A percentile compares a stretch with the other conserved stretches of the same genome.
Conservation (phyloP, 768 basidiomycete genomes). For the Boletus pseudopeckii region DNA sequence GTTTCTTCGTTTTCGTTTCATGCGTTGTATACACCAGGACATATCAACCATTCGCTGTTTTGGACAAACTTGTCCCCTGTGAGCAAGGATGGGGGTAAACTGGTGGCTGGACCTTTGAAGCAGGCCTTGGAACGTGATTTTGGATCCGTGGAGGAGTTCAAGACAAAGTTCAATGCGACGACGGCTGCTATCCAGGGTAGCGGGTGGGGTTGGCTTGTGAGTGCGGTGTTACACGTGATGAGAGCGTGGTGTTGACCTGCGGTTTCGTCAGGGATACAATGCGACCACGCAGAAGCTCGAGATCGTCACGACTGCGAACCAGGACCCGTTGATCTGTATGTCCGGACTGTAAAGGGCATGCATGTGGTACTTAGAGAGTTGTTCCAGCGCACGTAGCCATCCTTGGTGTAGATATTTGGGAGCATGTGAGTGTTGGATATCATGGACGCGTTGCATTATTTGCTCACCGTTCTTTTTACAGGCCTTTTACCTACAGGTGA, state of each 20-base stretch:
- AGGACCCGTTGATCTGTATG: constrained; percentile 83
- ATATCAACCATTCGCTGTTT: constrained; percentile 95
- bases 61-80: constrained; percentile 95
- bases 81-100: constrained; percentile 57
- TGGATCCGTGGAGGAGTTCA: constrained; percentile 82
- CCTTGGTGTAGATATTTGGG: constrained; percentile 97
- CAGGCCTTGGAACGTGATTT: constrained; percentile 76
- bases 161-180: constrained; percentile 79
- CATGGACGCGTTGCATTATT: constrained; percentile 5
- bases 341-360: neutral
- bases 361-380: constrained; percentile 4
- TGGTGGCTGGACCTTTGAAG: constrained; percentile 67
- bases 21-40: constrained; percentile 39
- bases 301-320: constrained; percentile 91
- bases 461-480: constrained; percentile 23
- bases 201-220: constrained; percentile 97
- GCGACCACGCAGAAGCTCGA: constrained; percentile 68
- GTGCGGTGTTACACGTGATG: constrained; percentile 17
- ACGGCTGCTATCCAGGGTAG: constrained; percentile 94
- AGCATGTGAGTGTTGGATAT: constrained; percentile 57
- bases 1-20: neutral
- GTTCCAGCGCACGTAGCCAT: constrained; percentile 76
- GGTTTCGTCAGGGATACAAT: constrained; percentile 60
- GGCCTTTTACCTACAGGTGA: constrained; percentile 61
- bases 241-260: neutral